Evolutionary conservation across 805 yeast species (phyloP).

Genomic region (Yarrowia sp.): DNA sequence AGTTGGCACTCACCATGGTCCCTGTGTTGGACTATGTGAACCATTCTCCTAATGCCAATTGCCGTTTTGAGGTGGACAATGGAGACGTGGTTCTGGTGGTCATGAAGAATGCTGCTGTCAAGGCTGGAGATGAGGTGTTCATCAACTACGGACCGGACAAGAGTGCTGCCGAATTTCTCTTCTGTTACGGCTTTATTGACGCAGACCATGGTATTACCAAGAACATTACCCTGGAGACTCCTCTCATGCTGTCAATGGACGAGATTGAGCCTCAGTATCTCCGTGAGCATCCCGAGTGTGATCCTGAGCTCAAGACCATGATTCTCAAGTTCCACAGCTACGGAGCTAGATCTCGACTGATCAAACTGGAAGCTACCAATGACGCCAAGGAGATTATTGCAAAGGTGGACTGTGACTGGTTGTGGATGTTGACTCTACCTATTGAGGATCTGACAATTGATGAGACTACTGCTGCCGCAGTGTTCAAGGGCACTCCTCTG

Average conservation of each 20-base stretch:
- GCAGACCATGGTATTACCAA: neutral
- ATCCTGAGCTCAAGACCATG: conserved; percentile 20
- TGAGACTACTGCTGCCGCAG: conserved; percentile 3
- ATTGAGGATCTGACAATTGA: conserved; percentile 16
- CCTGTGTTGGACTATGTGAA: conserved; percentile 57
- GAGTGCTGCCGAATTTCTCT: conserved; percentile 41
- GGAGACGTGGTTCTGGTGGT: conserved; percentile 29
- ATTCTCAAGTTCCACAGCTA: conserved; percentile 24
- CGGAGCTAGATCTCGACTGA: conserved; percentile 1
- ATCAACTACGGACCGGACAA: conserved; percentile 42
- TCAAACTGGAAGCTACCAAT: conserved; percentile 1
- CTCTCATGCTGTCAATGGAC: neutral
- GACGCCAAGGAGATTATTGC: conserved; percentile 4
- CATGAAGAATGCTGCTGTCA: neutral
- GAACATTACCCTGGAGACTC: neutral
- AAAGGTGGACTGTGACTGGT: conserved; percentile 25
- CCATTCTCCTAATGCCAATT: conserved; percentile 41
- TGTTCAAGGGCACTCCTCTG: neutral
- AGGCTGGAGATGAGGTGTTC: conserved; percentile 35
- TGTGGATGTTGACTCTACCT: conserved; percentile 24
- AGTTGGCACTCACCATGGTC: conserved; percentile 45
- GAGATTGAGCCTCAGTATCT: conserved; percentile 7
- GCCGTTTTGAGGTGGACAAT: conserved; percentile 41
- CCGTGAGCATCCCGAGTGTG: neutral
- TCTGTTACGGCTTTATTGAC: conserved; percentile 43